A percentile compares a stretch with the other conserved stretches of the same genome.
Conservation (phyloP, 306 rosid genomes). For the Ziziphus jujuba region DNA sequence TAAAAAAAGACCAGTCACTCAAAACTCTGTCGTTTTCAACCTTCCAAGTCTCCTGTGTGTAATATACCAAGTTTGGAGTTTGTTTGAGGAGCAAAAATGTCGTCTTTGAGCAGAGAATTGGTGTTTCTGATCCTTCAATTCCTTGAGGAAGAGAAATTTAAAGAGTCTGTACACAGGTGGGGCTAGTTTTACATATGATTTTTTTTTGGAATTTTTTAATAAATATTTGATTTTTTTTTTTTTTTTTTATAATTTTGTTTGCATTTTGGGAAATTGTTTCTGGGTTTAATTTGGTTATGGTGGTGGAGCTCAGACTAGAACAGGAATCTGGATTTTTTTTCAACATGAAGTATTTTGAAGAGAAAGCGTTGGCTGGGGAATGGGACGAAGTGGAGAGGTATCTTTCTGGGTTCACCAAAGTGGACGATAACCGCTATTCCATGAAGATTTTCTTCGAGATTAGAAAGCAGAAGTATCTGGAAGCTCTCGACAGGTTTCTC, state of each 20-base stretch:
- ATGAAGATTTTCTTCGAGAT: slow-evolving; percentile 33
- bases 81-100: slow-evolving; percentile 9
- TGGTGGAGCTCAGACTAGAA: slow-evolving; percentile 21
- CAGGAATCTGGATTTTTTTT: slow-evolving; percentile 27
- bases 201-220: not conserved
- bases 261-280: not conserved
- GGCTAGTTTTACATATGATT: not conserved
- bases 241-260: not conserved
- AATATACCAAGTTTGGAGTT: not conserved
- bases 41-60: not conserved
- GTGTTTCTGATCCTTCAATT: slow-evolving; percentile 29
- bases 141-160: slow-evolving; percentile 30
- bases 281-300: slow-evolving; percentile 2
- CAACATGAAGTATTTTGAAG: slow-evolving; percentile 31
- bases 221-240: not conserved
- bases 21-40: slow-evolving; percentile 15
- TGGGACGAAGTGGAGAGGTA: slow-evolving; percentile 32
- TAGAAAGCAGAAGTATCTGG: slow-evolving; percentile 32
- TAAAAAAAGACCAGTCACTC: not conserved
- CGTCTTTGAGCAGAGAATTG: slow-evolving; percentile 28
- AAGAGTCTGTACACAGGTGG: slow-evolving; percentile 26
- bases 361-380: slow-evolving; percentile 21
- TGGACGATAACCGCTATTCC: slow-evolving; percentile 29
- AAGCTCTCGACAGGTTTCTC: slow-evolving; percentile 21
- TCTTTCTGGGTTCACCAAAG: slow-evolving; percentile 29